phyloP scores from a whole-genome alignment of 148 eudicot genomes.

The Rhododendron molle region DNA sequence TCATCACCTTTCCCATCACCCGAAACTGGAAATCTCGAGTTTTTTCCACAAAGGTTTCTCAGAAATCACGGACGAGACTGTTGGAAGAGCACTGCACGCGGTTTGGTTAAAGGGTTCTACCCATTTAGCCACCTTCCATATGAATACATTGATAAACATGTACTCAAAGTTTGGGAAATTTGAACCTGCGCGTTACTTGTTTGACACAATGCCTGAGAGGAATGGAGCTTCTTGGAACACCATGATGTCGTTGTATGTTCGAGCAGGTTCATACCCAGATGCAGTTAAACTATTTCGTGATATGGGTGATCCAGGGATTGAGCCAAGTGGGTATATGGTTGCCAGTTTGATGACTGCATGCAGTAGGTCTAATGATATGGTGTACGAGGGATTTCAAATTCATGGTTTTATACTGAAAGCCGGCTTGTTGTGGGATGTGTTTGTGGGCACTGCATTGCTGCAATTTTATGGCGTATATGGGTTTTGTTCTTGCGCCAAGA shows the following conservation, averaged over 20 bases:
- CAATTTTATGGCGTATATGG: slow-evolving; percentile 64
- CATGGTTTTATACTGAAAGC: slow-evolving; percentile 52
- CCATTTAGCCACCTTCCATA: slow-evolving; percentile 34
- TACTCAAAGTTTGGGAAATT: slow-evolving; percentile 47
- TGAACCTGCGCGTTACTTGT: slow-evolving; percentile 41
- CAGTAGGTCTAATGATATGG: slow-evolving; percentile 44
- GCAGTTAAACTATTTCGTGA: slow-evolving; percentile 43
- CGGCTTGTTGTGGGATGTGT: slow-evolving; percentile 53
- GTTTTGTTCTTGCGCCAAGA: slow-evolving; percentile 33
- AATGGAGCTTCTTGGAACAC: slow-evolving; percentile 74
- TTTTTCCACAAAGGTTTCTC: slow-evolving; percentile 64
- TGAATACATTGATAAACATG: slow-evolving; percentile 68
- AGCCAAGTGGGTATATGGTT: slow-evolving; percentile 41
- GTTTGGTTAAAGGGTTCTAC: slow-evolving; percentile 38
- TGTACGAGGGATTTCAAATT: slow-evolving; percentile 50
- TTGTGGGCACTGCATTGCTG: slow-evolving; percentile 51
- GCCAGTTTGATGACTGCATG: slow-evolving; percentile 67
- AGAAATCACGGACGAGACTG: slow-evolving; percentile 29
- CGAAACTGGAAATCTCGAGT: slow-evolving; percentile 45
- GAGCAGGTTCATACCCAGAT: slow-evolving; percentile 32
- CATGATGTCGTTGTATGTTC: slow-evolving; percentile 59
- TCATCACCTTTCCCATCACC: slow-evolving; percentile 33
- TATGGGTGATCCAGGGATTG: slow-evolving; percentile 38
- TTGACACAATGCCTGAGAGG: slow-evolving; percentile 64
- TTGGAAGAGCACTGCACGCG: slow-evolving; percentile 59